phyloP scores from a whole-genome alignment of 495 filamentous ascomycete species.

The Melanomma pulvis-pyrius region DNA sequence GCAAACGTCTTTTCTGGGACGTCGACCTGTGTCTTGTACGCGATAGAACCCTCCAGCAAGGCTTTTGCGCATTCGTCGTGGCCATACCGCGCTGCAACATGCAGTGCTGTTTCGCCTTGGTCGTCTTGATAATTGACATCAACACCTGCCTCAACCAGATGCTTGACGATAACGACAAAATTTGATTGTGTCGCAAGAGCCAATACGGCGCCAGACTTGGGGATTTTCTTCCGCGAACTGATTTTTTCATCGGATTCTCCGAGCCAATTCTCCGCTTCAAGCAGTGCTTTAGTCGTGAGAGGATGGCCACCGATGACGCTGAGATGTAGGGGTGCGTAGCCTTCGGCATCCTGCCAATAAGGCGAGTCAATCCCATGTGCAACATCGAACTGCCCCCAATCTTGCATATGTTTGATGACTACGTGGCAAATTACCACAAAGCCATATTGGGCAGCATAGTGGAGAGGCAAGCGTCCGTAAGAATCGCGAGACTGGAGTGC shows the following conservation, averaged over 20 bases:
- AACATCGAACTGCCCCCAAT: slow-evolving; percentile 85
- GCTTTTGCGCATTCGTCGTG: slow-evolving; percentile 77
- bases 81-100: slow-evolving; percentile 87
- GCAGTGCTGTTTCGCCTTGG: slow-evolving; percentile 89
- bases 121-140: slow-evolving; percentile 94
- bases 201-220: slow-evolving; percentile 86
- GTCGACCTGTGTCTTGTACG: slow-evolving; percentile 75
- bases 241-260: slow-evolving; percentile 61
- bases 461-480: slow-evolving; percentile 83
- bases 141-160: slow-evolving; percentile 87
- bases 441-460: slow-evolving; percentile 95
- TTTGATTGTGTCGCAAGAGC: slow-evolving; percentile 85
- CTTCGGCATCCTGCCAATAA: slow-evolving; percentile 89
- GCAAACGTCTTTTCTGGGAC: slow-evolving; percentile 80
- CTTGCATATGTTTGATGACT: slow-evolving; percentile 84
- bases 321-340: slow-evolving; percentile 86
- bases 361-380: slow-evolving; percentile 80
- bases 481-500: slow-evolving; percentile 71
- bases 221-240: slow-evolving; percentile 65
- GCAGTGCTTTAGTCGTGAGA: slow-evolving; percentile 75
- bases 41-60: slow-evolving; percentile 67
- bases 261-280: slow-evolving; percentile 76
- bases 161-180: slow-evolving; percentile 76
- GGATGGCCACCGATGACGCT: slow-evolving; percentile 90
- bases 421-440: slow-evolving; percentile 83